Conservation (phyloP, 2,329 filamentous ascomycete species). For the Ophiocordyceps camponoti-saundersi region DNA sequence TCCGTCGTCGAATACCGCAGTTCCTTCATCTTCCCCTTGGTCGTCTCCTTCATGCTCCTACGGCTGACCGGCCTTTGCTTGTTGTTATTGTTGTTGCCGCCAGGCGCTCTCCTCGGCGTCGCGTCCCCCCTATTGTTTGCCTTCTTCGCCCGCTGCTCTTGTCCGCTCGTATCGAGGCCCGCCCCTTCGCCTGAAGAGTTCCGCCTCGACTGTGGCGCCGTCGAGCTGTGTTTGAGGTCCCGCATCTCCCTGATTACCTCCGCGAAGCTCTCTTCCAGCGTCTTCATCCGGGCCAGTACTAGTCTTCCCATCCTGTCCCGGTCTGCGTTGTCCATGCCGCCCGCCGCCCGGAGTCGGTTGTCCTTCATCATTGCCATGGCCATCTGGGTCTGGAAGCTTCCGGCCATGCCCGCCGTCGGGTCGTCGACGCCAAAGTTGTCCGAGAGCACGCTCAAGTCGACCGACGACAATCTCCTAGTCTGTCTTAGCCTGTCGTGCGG, state of each 20-base stretch:
- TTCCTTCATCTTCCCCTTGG: constrained; percentile 32
- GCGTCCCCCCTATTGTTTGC: constrained; percentile 7
- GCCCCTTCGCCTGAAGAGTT: constrained; percentile 31
- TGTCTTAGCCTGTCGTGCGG: constrained; percentile 21
- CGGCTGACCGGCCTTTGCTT: constrained; percentile 17
- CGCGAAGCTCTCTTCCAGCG: constrained; percentile 75
- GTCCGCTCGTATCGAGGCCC: constrained; percentile 17
- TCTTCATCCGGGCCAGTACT: constrained; percentile 82
- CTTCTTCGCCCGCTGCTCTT: constrained; percentile 10
- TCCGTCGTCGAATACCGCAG: constrained; percentile 19
- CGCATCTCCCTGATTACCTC: constrained; percentile 75
- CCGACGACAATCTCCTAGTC: constrained; percentile 36
- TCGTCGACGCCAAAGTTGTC: constrained; percentile 46
- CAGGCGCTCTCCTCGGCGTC: constrained; percentile 6
- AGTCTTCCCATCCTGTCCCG: constrained; percentile 60
- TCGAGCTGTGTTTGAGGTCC: constrained; percentile 33
- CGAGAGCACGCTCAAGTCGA: constrained; percentile 58
- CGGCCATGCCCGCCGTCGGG: constrained; percentile 46
- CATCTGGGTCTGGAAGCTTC: constrained; percentile 71
- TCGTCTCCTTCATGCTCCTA: constrained; percentile 24
- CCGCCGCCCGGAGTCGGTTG: constrained; percentile 30
- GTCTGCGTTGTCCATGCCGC: constrained; percentile 21
- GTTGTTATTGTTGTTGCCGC: constrained; percentile 4
- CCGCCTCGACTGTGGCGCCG: constrained; percentile 28
- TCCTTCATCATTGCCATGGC: constrained; percentile 49